A percentile compares a stretch with the other conserved stretches of the same genome.
Conservation (phyloP, 169 alveolate genomes). For the Miamiensis avidus region DNA sequence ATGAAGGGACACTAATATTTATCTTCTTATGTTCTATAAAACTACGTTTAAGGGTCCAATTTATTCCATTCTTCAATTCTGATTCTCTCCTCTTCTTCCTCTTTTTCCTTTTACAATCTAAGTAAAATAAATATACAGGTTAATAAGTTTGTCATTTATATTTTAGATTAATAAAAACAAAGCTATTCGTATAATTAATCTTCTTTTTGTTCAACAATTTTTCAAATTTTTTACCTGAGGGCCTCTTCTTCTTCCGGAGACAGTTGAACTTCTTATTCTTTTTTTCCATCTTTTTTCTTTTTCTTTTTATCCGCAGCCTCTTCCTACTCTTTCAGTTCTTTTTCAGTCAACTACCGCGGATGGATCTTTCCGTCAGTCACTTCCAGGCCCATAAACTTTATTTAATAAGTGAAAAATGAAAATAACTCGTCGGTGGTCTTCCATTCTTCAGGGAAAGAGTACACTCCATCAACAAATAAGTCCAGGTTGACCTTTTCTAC, state of each 20-base stretch:
- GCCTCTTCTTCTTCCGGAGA: constrained; percentile 47
- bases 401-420: constrained; percentile 33
- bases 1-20: constrained; percentile 31
- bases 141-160: too few relatives aligned
- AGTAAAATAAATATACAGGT: not conserved
- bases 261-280: constrained; percentile 31
- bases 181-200: not conserved
- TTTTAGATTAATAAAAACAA: too few relatives aligned
- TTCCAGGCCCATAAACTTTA: not conserved
- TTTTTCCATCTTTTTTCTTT: constrained; percentile 29
- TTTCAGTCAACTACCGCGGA: constrained; percentile 40
- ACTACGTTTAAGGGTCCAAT: constrained; percentile 27
- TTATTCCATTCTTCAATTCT: constrained; percentile 49
- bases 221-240: not conserved
- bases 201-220: not conserved
- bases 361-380: constrained; percentile 17
- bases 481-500: constrained; percentile 16
- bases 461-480: constrained; percentile 32
- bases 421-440: constrained; percentile 33
- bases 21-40: constrained; percentile 39
- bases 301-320: constrained; percentile 41
- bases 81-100: constrained; percentile 42
- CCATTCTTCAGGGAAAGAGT: constrained; percentile 51
- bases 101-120: constrained; percentile 29
- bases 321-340: constrained; percentile 38